phyloP scores from a whole-genome alignment of 2,329 filamentous ascomycete species.

The Aureobasidium lini region DNA sequence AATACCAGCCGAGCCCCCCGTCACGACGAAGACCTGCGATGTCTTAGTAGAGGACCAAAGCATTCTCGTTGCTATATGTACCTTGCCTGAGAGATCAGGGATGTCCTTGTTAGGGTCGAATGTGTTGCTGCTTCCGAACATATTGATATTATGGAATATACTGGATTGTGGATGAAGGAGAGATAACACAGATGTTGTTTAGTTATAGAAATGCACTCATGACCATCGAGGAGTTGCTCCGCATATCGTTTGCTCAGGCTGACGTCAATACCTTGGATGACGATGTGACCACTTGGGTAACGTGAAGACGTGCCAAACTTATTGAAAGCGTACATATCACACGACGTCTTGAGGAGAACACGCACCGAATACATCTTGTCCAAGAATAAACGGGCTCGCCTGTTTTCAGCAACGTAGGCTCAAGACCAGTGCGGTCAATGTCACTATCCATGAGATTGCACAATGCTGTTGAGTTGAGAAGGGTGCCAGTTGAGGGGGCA shows the following conservation, averaged over 20 bases:
- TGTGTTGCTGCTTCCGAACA: constrained; percentile 25
- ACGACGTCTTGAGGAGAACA: background rate
- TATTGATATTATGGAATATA: background rate
- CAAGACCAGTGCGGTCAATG: background rate
- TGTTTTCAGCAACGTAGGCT: background rate
- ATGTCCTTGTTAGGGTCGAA: constrained; percentile 35
- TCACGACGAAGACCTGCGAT: constrained; percentile 37
- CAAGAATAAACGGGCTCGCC: background rate
- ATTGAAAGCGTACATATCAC: background rate
- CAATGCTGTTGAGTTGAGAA: background rate
- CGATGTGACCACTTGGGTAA: background rate
- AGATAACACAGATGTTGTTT: background rate
- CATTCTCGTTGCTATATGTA: constrained; percentile 10
- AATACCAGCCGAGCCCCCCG: constrained; percentile 44
- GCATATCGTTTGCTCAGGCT: constrained; percentile 3
- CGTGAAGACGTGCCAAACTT: background rate
- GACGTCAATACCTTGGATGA: constrained; percentile 3
- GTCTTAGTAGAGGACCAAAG: background rate
- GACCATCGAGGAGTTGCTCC: background rate
- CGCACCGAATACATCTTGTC: too few species aligned
- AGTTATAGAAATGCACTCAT: background rate
- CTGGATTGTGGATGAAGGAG: too few species aligned
- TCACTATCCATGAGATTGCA: background rate
- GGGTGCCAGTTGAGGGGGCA: too few species aligned
- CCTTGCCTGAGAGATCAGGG: constrained; percentile 34